Evolutionary conservation across 108 stramenopile genomes (phyloP), one percentile per base, ranked within the genome.

Genomic region (Chaetoceros muelleri): DNA sequence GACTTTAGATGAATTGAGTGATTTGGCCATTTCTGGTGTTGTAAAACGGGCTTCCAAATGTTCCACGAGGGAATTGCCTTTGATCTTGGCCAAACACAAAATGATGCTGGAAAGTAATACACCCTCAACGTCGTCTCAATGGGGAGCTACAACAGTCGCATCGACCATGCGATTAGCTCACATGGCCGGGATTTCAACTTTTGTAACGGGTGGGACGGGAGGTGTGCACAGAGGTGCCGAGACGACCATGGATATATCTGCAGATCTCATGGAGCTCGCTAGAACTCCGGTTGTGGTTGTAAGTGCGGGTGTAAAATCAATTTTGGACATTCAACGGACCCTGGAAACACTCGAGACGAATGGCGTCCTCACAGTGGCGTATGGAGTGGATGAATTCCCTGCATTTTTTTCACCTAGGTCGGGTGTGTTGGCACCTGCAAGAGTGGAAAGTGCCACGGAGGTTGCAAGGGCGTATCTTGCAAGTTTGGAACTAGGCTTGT

Each of bases 301-400:
- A 21, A 96, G 90, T 30, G 96, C 96, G 3, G 99, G 99, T 24
- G 93, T 98, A 30, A 99, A 99, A 66, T 86, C 84, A 28, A 95
- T 99, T 48, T 65, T 99, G 40, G 99, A 99, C 69, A 88, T 99
- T 23, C 62, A 62, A 3, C 61, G 86, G 5, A 98, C 99, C 0
- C 69, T 99, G 23, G 96, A 99, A 81, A 86, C 87, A n/a, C 67
- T 99, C 49, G 98, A 99, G 71, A 96, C 97, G 7, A 71, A 87
- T 51, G 84, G 90, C 26, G 97, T 99, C 2, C 88, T 96, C 7
- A 80, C 90, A 2, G 70, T 82, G 7, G 71, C 78, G 0, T 94
- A 72, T 78, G 69, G 66, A 24, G 69, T 78, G 1, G 77, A 91
- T 57, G 87, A 93, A 27, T 98, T 99, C 64, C 96, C 98, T 13